Conservation (phyloP, 495 filamentous ascomycete genomes). For the Trichoderma asperelloides region DNA sequence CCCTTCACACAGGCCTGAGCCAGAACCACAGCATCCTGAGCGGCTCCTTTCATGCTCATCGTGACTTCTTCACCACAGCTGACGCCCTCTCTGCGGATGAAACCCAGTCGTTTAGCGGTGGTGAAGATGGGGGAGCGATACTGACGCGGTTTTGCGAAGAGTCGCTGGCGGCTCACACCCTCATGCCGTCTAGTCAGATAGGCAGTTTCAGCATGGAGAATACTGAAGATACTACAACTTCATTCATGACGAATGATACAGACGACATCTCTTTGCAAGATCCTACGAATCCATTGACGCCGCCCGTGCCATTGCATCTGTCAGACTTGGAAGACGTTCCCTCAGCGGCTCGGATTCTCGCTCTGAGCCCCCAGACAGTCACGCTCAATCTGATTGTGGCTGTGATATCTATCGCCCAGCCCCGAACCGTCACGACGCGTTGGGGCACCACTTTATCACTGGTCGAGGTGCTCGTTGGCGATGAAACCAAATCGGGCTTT, state of each 20-base stretch:
- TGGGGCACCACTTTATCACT: slow-evolving; percentile 51
- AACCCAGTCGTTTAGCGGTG: slow-evolving; percentile 10
- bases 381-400: slow-evolving; percentile 68
- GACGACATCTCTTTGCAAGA: slow-evolving; percentile 10
- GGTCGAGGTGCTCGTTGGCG: slow-evolving; percentile 72
- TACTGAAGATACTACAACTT: slow-evolving; percentile 17
- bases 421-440: slow-evolving; percentile 46
- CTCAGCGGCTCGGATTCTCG: slow-evolving; percentile 52
- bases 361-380: slow-evolving; percentile 71
- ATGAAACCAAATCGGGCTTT: slow-evolving; percentile 79
- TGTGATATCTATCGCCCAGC: slow-evolving; percentile 59
- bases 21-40: slow-evolving; percentile 29
- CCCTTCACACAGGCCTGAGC: slow-evolving; percentile 31
- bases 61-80: slow-evolving; percentile 39
- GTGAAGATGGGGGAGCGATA: slow-evolving; percentile 17
- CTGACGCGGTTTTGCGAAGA: slow-evolving; percentile 55
- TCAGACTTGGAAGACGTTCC: slow-evolving; percentile 64
- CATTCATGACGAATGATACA: slow-evolving; percentile 10
- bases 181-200: slow-evolving; percentile 40
- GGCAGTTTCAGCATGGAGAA: slow-evolving; percentile 19
- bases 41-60: slow-evolving; percentile 3
- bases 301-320: slow-evolving; percentile 28
- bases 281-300: neutral
- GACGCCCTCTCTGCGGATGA: slow-evolving; percentile 22
- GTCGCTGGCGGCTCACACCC: slow-evolving; percentile 53